These are phyloP conservation scores for Mycena polygramma DNA, from an alignment of 768 basidiomycete species.

Conservation along the genomic window DNA sequence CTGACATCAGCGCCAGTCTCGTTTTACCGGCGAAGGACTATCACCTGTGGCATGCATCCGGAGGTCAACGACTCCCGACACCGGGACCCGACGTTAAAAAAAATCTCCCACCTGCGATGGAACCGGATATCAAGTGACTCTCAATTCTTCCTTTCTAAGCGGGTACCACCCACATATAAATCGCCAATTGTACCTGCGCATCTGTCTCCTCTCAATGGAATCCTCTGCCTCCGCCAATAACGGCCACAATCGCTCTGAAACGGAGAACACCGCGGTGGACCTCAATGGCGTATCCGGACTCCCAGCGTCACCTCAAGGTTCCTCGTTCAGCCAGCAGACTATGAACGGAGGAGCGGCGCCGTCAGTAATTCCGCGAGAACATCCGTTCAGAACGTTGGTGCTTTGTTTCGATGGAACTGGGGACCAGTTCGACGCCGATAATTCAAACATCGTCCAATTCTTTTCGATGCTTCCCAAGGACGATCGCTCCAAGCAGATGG, in stretches of 20 bases:
- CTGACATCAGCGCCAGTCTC: too few species aligned
- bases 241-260: conserved; percentile 22
- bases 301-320: conserved; percentile 22
- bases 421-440: conserved; percentile 49
- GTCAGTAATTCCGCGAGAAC: conserved; percentile 34
- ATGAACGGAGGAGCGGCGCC: conserved; percentile 10
- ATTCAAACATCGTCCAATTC: conserved; percentile 57
- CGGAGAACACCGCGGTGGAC: conserved; percentile 24
- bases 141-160: background rate
- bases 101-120: too few species aligned
- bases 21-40: too few species aligned
- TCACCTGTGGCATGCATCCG: too few species aligned
- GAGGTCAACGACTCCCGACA: too few species aligned
- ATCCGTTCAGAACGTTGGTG: conserved; percentile 38
- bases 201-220: conserved; percentile 11
- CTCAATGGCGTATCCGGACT: conserved; percentile 23
- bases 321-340: conserved; percentile 7
- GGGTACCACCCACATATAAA: conserved; percentile 10
- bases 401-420: conserved; percentile 61
- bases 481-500: conserved; percentile 52
- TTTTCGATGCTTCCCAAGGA: conserved; percentile 54
- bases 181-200: background rate
- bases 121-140: conserved; percentile 6
- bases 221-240: background rate
- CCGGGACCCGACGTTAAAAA: background rate